Evolutionary conservation across 2,329 filamentous ascomycete genomes (phyloP).

Genomic region (Colletotrichum kahawae): DNA sequence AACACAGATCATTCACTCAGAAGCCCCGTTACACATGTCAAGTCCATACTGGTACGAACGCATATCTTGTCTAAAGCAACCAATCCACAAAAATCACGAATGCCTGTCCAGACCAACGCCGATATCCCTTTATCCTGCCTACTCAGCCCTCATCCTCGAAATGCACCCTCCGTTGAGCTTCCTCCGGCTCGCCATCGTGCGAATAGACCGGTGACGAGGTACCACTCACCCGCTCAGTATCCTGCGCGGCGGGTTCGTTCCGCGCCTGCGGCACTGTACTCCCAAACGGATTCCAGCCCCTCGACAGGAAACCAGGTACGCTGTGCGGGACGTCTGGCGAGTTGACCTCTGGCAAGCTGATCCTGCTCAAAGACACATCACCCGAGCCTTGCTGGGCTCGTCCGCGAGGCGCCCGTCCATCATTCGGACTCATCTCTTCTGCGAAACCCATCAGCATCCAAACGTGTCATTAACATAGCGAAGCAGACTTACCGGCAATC

Average conservation of each 20-base stretch:
- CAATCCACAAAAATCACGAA: accelerated
- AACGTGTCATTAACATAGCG: too few species aligned
- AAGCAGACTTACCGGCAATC: conserved; percentile 24
- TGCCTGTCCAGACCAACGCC: not conserved
- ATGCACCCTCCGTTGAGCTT: not conserved
- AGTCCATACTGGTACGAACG: not conserved
- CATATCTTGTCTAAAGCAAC: not conserved
- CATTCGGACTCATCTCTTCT: not conserved
- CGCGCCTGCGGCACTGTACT: not conserved
- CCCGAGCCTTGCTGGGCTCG: not conserved
- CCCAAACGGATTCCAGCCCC: not conserved
- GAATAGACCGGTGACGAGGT: not conserved
- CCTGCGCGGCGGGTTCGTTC: not conserved
- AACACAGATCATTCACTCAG: accelerated
- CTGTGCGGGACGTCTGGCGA: conserved; percentile 2
- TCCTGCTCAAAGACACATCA: not conserved
- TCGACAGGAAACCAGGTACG: not conserved
- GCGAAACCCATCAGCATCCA: not conserved
- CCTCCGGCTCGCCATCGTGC: not conserved
- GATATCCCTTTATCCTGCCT: not conserved
- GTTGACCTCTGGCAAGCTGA: not conserved
- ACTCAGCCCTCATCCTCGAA: not conserved
- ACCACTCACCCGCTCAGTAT: not conserved
- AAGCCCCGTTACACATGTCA: accelerated
- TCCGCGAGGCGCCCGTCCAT: not conserved